These are phyloP conservation scores for Colletotrichum gloeosporioides DNA, from an alignment of 2,329 filamentous ascomycete species.

Conservation along the genomic window DNA sequence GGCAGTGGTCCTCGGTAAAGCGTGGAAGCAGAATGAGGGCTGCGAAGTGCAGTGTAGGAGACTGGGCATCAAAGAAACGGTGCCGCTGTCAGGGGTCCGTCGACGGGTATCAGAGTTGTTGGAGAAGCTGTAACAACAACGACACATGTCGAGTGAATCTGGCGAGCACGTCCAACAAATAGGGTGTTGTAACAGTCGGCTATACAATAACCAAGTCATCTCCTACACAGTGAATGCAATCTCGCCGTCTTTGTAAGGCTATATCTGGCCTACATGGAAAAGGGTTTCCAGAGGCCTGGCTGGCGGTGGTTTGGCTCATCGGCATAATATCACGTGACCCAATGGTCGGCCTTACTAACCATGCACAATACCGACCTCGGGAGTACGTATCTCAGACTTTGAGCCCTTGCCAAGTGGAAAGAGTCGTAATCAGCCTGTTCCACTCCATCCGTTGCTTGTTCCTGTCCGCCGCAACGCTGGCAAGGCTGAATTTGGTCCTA, in stretches of 20 bases:
- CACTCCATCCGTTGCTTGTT: neutral
- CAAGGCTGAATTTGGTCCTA: neutral
- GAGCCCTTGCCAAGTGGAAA: neutral
- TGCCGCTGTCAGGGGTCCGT: slow-evolving; percentile 56
- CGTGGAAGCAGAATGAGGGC: slow-evolving; percentile 63
- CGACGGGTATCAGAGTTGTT: slow-evolving; percentile 52
- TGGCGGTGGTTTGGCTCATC: neutral
- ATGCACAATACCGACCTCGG: neutral
- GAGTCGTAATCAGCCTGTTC: neutral
- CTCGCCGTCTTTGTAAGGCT: neutral
- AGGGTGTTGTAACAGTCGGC: neutral
- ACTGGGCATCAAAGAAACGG: slow-evolving; percentile 65
- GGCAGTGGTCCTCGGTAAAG: slow-evolving; percentile 77
- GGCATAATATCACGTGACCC: neutral
- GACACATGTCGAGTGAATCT: neutral
- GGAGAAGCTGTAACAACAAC: slow-evolving; percentile 47
- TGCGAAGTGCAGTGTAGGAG: slow-evolving; percentile 82
- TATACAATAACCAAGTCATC: neutral
- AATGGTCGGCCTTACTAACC: neutral
- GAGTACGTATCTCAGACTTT: neutral
- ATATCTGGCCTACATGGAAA: neutral
- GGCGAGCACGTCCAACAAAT: neutral
- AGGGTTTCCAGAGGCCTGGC: neutral
- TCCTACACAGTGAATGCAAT: neutral
- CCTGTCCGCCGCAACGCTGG: neutral